Evolutionary conservation across 305 asterid species (phyloP).

Genomic region (Rubia tinctorum): DNA sequence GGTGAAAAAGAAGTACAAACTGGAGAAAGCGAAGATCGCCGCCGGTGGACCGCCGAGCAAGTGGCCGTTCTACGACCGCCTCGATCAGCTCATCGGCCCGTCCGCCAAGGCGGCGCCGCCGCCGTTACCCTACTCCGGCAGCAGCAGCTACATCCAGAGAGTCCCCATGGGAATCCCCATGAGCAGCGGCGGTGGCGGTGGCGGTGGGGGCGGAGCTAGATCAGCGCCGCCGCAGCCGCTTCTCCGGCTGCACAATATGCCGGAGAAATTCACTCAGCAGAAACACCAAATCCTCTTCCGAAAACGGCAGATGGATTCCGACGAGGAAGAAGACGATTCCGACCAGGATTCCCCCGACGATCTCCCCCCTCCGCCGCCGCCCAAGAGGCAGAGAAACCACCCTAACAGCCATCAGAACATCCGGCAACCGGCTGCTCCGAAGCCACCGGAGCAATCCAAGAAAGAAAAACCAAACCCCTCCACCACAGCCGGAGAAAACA

Average conservation of each 20-base stretch:
- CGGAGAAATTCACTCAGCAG: conserved; percentile 19
- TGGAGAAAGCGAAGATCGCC: conserved; percentile 79
- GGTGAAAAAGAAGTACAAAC: conserved; percentile 87
- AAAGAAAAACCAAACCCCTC: conserved; percentile 14
- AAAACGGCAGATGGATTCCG: conserved; percentile 44
- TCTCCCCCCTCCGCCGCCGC: conserved; percentile 34
- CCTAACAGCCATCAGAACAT: not conserved
- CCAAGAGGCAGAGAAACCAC: not conserved
- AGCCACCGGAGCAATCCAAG: conserved; percentile 14
- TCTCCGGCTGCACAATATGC: conserved; percentile 18
- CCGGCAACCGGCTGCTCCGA: not conserved
- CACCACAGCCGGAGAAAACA: conserved; percentile 19
- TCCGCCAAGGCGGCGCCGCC: conserved; percentile 29
- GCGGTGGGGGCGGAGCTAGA: conserved; percentile 37
- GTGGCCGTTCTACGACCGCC: conserved; percentile 67
- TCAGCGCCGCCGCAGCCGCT: conserved; percentile 37
- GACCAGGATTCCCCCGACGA: conserved; percentile 63
- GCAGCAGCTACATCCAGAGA: conserved; percentile 20
- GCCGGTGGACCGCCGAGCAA: conserved; percentile 58
- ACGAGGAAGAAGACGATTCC: conserved; percentile 56
- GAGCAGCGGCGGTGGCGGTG: not conserved
- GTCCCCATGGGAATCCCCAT: conserved; percentile 77
- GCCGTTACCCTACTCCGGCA: conserved; percentile 3
- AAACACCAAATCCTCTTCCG: conserved; percentile 19
- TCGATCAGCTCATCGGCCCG: conserved; percentile 69